Conservation (phyloP, 164 flowering plant species). For the Echeveria elegans region DNA sequence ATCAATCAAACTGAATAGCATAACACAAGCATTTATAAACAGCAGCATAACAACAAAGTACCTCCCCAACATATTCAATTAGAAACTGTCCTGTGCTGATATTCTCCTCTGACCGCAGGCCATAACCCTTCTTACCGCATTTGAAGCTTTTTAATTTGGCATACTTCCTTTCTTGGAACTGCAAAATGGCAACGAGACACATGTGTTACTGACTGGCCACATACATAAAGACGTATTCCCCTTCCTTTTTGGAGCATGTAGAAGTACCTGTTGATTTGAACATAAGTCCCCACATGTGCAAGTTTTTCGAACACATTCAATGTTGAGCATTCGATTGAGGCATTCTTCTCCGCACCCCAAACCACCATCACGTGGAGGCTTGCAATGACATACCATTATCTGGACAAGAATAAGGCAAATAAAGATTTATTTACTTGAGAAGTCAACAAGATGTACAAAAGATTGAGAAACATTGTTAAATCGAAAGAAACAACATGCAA, state of each 20-base stretch:
- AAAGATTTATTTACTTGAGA: slow-evolving; percentile 6
- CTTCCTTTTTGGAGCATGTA: no score
- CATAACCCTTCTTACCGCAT: slow-evolving; percentile 89
- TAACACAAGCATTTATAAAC: no score
- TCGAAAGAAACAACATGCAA: neutral
- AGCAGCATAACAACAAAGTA: slow-evolving; percentile 15
- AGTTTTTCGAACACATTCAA: slow-evolving; percentile 86
- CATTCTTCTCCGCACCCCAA: slow-evolving; percentile 87
- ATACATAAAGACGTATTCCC: neutral
- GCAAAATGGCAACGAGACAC: slow-evolving; percentile 17
- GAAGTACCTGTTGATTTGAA: slow-evolving; percentile 83
- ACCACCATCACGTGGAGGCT: slow-evolving; percentile 47
- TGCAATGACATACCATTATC: slow-evolving; percentile 98
- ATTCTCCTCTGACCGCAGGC: slow-evolving; percentile 61
- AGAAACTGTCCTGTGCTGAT: slow-evolving; percentile 70
- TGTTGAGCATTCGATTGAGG: slow-evolving; percentile 89
- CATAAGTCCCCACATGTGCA: slow-evolving; percentile 93
- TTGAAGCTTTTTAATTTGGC: slow-evolving; percentile 48
- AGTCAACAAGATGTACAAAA: slow-evolving; percentile 1
- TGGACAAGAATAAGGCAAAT: slow-evolving; percentile 19
- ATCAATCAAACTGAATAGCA: no score
- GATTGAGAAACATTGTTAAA: neutral
- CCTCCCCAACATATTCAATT: slow-evolving; percentile 99
- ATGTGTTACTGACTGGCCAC: neutral
- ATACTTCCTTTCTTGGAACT: slow-evolving; percentile 89